phyloP scores from a whole-genome alignment of 176 grass and related monocot genomes.

The Cocos nucifera region DNA sequence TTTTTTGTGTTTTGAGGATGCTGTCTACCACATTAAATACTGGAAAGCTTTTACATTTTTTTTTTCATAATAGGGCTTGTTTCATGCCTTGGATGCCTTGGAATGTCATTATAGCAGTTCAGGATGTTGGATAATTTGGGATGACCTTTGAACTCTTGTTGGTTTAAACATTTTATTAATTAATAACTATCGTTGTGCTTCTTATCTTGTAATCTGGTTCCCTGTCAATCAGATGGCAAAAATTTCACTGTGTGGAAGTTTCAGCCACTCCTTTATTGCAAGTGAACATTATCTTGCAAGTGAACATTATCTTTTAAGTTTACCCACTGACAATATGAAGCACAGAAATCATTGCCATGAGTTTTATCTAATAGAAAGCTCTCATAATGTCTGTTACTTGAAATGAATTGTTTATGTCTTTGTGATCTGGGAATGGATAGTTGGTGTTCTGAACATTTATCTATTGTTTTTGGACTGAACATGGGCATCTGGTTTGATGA shows the following conservation, averaged over 20 bases:
- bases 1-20: constrained; percentile 28
- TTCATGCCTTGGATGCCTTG: not conserved
- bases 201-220: not conserved
- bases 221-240: not conserved
- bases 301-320: too few species aligned
- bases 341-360: too few species aligned
- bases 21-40: constrained; percentile 24
- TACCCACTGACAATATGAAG: too few species aligned
- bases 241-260: not conserved
- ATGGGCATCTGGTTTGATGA: too few species aligned
- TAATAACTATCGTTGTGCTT: not conserved
- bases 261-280: not conserved
- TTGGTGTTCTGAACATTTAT: too few species aligned
- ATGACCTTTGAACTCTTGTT: not conserved
- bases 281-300: too few species aligned
- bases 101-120: not conserved
- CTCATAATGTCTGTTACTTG: too few species aligned
- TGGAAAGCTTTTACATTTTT: constrained; percentile 20
- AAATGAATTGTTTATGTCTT: too few species aligned
- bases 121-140: constrained; percentile 4
- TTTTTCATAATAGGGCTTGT: not conserved
- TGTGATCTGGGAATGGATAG: too few species aligned
- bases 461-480: too few species aligned
- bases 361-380: too few species aligned
- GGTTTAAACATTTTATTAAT: too few species aligned